Conservation (phyloP, 179 eudicot species). For the Sideroxylon spinosum region DNA sequence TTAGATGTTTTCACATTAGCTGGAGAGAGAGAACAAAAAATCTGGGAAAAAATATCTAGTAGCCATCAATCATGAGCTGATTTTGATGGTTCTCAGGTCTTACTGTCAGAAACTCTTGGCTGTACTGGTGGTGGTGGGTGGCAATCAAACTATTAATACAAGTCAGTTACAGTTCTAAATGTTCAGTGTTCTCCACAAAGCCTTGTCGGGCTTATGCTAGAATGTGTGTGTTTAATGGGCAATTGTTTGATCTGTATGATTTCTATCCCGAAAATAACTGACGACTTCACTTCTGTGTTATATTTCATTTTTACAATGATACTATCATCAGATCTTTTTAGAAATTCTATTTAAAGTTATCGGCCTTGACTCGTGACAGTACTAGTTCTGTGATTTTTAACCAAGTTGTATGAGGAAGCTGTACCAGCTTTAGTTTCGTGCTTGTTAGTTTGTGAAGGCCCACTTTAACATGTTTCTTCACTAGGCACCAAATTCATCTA, state of each 20-base stretch:
- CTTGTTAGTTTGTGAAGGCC: not conserved
- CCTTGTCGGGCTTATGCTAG: constrained; percentile 1
- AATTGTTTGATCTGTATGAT: not conserved
- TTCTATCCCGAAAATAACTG: not conserved
- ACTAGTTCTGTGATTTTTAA: not conserved
- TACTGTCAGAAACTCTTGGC: not conserved
- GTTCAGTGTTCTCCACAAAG: not conserved
- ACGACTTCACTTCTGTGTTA: not conserved
- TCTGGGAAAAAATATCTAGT: not conserved
- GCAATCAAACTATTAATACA: not conserved
- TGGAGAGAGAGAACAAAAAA: not conserved
- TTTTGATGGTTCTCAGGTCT: constrained; percentile 13
- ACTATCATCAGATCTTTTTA: not conserved
- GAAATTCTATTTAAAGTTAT: not conserved
- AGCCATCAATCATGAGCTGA: constrained; percentile 6
- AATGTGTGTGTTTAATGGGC: not conserved
- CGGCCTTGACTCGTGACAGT: not conserved
- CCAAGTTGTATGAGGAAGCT: not conserved
- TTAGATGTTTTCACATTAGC: not conserved
- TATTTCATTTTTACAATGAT: constrained; percentile 6
- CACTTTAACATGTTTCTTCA: not conserved
- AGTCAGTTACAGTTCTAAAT: not conserved
- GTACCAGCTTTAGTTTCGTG: constrained; percentile 5
- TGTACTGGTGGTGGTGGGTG: not conserved
- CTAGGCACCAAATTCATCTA: not conserved